These are phyloP conservation scores for Mrakia hoshinonis DNA, from an alignment of 768 basidiomycete genomes.

Conservation along the genomic window DNA sequence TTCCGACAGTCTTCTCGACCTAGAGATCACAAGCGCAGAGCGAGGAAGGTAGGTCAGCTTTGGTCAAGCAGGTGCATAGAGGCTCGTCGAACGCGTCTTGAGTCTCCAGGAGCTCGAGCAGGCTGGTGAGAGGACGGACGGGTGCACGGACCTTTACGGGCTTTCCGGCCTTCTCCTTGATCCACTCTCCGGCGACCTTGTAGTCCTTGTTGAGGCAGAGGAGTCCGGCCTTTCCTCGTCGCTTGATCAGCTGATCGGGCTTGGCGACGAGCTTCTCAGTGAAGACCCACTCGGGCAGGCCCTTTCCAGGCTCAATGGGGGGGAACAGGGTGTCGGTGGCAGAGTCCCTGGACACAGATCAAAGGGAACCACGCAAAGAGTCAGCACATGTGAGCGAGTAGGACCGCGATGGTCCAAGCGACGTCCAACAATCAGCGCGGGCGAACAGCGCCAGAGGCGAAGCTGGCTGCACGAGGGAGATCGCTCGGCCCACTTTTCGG, in stretches of 20 bases:
- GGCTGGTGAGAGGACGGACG: neutral
- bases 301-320: constrained; percentile 46
- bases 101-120: neutral
- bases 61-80: too few relatives aligned
- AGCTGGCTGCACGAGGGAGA: neutral
- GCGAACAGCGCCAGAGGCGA: too few relatives aligned
- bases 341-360: constrained; percentile 59
- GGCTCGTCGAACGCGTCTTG: neutral
- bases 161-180: constrained; percentile 78
- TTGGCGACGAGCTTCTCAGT: constrained; percentile 81
- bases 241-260: constrained; percentile 98
- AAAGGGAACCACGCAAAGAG: neutral
- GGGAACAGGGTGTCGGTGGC: constrained; percentile 55
- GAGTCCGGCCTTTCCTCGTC: constrained; percentile 94
- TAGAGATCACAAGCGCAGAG: constrained; percentile 37
- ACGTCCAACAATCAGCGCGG: too few relatives aligned
- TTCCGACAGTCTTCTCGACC: constrained; percentile 92
- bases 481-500: too few relatives aligned
- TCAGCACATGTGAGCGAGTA: neutral
- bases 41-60: constrained; percentile 31
- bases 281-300: constrained; percentile 71
- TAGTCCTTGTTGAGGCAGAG: constrained; percentile 88
- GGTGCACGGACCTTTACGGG: constrained; percentile 56
- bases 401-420: too few relatives aligned
- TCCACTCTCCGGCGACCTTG: constrained; percentile 81